Evolutionary conservation across 768 basidiomycete genomes (phyloP).

Genomic region (Gautieria morchelliformis): DNA sequence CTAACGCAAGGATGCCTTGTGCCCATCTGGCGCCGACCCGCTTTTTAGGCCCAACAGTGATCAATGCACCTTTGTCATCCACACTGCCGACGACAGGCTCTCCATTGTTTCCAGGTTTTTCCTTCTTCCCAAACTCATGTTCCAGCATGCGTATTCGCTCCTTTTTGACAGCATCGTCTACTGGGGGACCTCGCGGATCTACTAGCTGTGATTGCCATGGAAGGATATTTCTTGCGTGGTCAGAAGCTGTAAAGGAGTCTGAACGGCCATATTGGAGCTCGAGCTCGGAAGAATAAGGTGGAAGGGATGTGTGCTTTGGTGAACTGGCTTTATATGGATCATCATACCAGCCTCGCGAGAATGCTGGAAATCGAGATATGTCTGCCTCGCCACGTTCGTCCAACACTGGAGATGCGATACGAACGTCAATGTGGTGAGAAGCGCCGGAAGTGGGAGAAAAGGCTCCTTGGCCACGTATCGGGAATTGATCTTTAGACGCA

Average conservation of each 20-base stretch:
- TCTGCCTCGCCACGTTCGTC: slow-evolving; percentile 37
- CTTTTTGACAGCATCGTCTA: slow-evolving; percentile 35
- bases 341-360: slow-evolving; percentile 55
- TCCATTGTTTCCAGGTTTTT: slow-evolving; percentile 31
- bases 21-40: slow-evolving; percentile 38
- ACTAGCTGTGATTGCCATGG: slow-evolving; percentile 7
- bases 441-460: slow-evolving; percentile 4
- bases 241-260: neutral
- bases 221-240: neutral
- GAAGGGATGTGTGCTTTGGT: slow-evolving; percentile 9
- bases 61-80: slow-evolving; percentile 44
- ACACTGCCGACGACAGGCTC: slow-evolving; percentile 50
- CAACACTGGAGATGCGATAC: slow-evolving; percentile 9
- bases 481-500: neutral
- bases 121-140: slow-evolving; percentile 46
- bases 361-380: slow-evolving; percentile 52
- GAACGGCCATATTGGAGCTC: neutral
- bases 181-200: neutral
- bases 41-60: slow-evolving; percentile 56
- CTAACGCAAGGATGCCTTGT: slow-evolving; percentile 41
- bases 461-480: neutral
- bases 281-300: slow-evolving; percentile 9
- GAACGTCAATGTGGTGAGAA: neutral
- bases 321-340: slow-evolving; percentile 19
- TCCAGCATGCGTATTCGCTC: slow-evolving; percentile 66